Percentiles rank a stretch among this genome's conserved stretches.
These are phyloP conservation scores for Pythium guiyangense DNA, from an alignment of 352 stramenopile species.

Conservation along the genomic window DNA sequence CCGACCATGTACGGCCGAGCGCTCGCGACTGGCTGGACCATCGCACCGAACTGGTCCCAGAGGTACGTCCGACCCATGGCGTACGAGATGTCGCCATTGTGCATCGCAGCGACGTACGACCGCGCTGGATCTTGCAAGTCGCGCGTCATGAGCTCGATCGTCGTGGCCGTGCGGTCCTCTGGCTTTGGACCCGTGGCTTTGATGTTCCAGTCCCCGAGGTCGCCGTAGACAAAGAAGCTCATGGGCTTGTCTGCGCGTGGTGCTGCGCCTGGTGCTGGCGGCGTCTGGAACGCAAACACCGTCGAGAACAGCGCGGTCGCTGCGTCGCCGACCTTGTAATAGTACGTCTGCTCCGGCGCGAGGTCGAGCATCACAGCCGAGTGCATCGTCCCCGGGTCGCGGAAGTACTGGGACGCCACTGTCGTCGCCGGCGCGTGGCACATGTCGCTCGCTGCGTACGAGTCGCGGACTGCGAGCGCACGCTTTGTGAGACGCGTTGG, in stretches of 20 bases:
- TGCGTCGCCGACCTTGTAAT: slow-evolving; percentile 19
- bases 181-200: slow-evolving; percentile 11
- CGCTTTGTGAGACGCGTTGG: not conserved
- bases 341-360: slow-evolving; percentile 12
- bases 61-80: slow-evolving; percentile 38
- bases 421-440: slow-evolving; percentile 20
- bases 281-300: slow-evolving; percentile 17
- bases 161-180: slow-evolving; percentile 21
- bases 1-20: slow-evolving; percentile 60
- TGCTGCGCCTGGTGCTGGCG: slow-evolving; percentile 9
- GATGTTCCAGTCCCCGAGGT: slow-evolving; percentile 41
- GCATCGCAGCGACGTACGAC: slow-evolving; percentile 49
- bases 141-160: slow-evolving; percentile 21
- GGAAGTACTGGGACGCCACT: slow-evolving; percentile 9
- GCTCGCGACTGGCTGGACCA: slow-evolving; percentile 59
- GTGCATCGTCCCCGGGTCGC: slow-evolving; percentile 22
- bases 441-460: slow-evolving; percentile 20
- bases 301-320: slow-evolving; percentile 1
- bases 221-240: slow-evolving; percentile 64
- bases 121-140: slow-evolving; percentile 13
- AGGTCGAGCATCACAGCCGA: slow-evolving; percentile 15
- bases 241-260: slow-evolving; percentile 9
- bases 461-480: slow-evolving; percentile 6
- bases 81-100: slow-evolving; percentile 73
- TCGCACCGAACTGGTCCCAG: slow-evolving; percentile 70